Conservation (phyloP, 371 early-diverging fungal species). For the Gilbertella persicaria region DNA sequence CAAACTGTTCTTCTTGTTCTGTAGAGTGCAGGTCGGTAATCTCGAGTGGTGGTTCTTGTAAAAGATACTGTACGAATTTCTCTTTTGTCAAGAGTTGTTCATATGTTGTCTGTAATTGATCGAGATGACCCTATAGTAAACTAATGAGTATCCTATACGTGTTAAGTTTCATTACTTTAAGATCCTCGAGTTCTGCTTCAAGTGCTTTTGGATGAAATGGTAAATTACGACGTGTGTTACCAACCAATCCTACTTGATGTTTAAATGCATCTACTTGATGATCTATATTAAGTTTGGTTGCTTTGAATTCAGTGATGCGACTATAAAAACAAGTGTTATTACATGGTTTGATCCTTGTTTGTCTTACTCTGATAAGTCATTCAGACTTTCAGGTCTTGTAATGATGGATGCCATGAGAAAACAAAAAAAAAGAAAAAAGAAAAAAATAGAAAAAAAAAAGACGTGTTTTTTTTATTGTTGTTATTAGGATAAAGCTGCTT, state of each 20-base stretch:
- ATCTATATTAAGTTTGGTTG: background rate
- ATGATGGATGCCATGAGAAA: background rate
- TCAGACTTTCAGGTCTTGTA: background rate
- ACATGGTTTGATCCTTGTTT: no score
- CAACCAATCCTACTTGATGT: background rate
- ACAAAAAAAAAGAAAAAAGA: background rate
- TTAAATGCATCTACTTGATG: background rate
- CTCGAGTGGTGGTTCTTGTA: conserved; percentile 10
- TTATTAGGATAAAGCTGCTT: no score
- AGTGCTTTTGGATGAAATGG: conserved; percentile 2
- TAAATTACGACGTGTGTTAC: background rate
- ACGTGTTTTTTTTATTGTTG: no score
- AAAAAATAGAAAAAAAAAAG: no score
- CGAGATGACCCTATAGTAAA: background rate
- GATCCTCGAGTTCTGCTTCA: background rate
- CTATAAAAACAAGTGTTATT: background rate
- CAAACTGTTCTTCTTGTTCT: background rate
- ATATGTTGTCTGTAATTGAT: background rate
- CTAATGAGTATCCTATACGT: background rate
- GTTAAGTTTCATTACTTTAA: background rate
- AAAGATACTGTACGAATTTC: conserved; percentile 9
- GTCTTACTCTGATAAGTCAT: background rate
- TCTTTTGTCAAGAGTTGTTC: conserved; percentile 1
- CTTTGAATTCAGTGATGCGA: background rate
- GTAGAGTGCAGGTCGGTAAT: background rate